phyloP scores from a whole-genome alignment of 176 grass and related monocot species.

The Rhynchospora breviuscula region DNA sequence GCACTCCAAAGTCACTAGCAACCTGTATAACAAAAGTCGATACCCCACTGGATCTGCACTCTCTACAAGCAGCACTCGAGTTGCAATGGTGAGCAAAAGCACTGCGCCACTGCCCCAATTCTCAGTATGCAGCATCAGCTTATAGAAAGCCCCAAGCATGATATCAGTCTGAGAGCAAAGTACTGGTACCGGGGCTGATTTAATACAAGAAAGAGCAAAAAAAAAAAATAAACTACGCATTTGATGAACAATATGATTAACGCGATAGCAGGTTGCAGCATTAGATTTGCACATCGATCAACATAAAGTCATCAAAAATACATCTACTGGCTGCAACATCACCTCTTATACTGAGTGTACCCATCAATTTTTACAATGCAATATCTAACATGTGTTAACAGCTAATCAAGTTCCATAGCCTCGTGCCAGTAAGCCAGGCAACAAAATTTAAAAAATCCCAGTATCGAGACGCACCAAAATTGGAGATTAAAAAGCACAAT shows the following conservation, averaged over 20 bases:
- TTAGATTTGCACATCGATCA: not conserved
- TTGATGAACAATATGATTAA: not conserved
- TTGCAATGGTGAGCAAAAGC: too few species aligned
- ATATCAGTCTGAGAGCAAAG: not conserved
- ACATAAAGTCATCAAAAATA: not conserved
- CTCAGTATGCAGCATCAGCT: not conserved
- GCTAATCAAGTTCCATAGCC: not conserved
- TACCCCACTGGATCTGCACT: too few species aligned
- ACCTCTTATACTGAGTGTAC: not conserved
- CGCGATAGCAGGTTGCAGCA: not conserved
- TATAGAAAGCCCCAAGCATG: not conserved
- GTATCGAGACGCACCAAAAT: not conserved
- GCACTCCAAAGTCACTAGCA: not conserved
- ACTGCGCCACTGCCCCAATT: too few species aligned
- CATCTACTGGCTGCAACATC: not conserved
- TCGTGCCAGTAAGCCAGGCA: not conserved
- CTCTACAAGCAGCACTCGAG: too few species aligned
- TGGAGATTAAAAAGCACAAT: conserved; percentile 6
- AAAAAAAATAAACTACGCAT: too few species aligned
- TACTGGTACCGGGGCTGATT: too few species aligned
- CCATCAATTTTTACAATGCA: not conserved
- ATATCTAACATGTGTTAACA: too few species aligned
- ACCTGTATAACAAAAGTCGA: too few species aligned
- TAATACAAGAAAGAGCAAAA: too few species aligned
- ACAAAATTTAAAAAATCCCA: not conserved